Percentiles rank a stretch among this genome's conserved stretches.
phyloP scores from a whole-genome alignment of 164 flowering plant genomes.

The Cinnamomum micranthum region DNA sequence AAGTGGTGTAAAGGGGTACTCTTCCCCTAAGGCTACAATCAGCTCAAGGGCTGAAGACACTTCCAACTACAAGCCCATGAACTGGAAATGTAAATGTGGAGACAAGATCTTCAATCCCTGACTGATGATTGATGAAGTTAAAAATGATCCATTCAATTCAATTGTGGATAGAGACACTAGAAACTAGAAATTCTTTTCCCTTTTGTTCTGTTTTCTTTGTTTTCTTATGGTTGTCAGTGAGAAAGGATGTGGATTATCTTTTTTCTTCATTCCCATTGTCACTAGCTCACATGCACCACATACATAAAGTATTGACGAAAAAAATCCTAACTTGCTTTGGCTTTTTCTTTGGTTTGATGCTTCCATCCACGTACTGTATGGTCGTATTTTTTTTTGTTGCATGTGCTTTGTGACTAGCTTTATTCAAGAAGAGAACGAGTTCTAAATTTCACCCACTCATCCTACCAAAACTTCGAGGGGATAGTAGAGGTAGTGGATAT shows the following conservation, averaged over 20 bases:
- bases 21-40: constrained; percentile 11
- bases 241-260: background rate
- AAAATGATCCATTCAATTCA: background rate
- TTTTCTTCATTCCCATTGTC: background rate
- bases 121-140: background rate
- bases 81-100: constrained; percentile 91
- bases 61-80: constrained; percentile 80
- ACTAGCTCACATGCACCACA: background rate
- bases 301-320: background rate
- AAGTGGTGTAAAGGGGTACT: constrained; percentile 8
- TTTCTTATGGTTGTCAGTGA: background rate
- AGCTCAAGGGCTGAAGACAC: constrained; percentile 39
- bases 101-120: constrained; percentile 59
- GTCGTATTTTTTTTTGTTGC: too few species aligned
- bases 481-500: too few species aligned
- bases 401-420: too few species aligned
- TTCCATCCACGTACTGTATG: too few species aligned
- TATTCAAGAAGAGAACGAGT: too few species aligned
- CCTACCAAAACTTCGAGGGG: too few species aligned
- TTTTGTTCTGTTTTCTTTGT: background rate
- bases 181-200: background rate
- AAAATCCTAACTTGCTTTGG: background rate
- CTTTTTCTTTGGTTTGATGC: background rate
- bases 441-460: too few species aligned
- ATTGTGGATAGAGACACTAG: constrained; percentile 1